phyloP scores from a whole-genome alignment of 306 rosid species.

The Lathyrus tuberosus region DNA sequence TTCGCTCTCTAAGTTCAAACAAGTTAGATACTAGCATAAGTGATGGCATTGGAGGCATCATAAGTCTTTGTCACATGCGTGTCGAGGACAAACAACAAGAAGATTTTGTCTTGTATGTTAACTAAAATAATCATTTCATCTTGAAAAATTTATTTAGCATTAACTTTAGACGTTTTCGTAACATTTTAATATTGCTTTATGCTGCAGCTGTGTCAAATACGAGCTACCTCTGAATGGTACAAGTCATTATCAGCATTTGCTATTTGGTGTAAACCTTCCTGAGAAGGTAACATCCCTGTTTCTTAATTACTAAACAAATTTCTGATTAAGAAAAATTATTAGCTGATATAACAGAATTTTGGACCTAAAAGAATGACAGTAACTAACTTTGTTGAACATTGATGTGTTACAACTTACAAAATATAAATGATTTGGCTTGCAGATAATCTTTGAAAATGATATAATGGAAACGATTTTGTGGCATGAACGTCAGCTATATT shows the following conservation, averaged over 20 bases:
- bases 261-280: conserved; percentile 40
- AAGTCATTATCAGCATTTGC: conserved; percentile 36
- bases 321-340: not conserved
- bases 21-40: conserved; percentile 36
- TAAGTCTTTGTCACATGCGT: conserved; percentile 17
- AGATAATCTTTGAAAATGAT: conserved; percentile 49
- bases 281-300: conserved; percentile 39
- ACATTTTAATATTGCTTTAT: not conserved
- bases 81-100: conserved; percentile 9
- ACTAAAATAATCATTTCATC: not conserved
- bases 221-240: conserved; percentile 35
- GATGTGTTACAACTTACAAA: no score
- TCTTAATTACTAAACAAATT: not conserved
- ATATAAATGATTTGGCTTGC: not conserved
- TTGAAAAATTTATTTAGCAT: not conserved
- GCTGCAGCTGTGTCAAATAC: conserved; percentile 44
- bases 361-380: no score
- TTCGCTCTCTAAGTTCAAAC: conserved; percentile 12
- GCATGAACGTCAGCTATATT: conserved; percentile 41
- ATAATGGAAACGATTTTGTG: conserved; percentile 45
- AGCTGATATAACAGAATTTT: no score
- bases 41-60: conserved; percentile 47
- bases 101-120: conserved; percentile 46
- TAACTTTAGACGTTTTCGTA: not conserved
- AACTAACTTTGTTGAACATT: no score